phyloP scores from a whole-genome alignment of 495 filamentous ascomycete genomes.

The Annulohypoxylon moriforme region DNA sequence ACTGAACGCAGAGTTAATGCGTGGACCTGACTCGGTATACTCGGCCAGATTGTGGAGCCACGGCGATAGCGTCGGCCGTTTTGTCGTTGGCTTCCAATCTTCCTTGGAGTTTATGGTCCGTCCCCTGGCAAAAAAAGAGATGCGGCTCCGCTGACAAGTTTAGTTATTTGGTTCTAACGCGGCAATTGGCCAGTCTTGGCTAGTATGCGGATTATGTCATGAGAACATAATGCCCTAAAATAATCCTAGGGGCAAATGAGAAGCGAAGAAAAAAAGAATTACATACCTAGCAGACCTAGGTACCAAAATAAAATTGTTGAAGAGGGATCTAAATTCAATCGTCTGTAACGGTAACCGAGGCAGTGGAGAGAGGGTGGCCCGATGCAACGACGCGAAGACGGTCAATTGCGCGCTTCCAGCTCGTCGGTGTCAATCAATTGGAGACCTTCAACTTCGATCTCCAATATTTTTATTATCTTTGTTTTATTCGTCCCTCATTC shows the following conservation, averaged over 20 bases:
- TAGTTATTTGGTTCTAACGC: background rate
- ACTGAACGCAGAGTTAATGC: background rate
- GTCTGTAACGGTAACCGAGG: constrained; percentile 10
- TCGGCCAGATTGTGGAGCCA: constrained; percentile 44
- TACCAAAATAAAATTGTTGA: background rate
- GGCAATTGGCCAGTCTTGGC: constrained; percentile 29
- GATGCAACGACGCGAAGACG: constrained; percentile 7
- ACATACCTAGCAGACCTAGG: background rate
- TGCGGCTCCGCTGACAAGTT: constrained; percentile 38
- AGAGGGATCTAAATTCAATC: background rate
- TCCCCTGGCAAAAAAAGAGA: constrained; percentile 15
- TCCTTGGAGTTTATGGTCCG: constrained; percentile 2
- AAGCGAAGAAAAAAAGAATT: background rate
- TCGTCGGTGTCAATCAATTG: constrained; percentile 14
- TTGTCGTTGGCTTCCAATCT: constrained; percentile 37
- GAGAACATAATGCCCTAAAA: background rate
- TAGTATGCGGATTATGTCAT: constrained; percentile 15
- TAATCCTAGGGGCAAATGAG: background rate
- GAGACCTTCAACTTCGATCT: background rate
- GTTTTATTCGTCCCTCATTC: background rate
- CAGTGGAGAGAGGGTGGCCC: constrained; percentile 1
- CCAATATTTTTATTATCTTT: constrained; percentile 3
- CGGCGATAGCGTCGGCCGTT: constrained; percentile 47
- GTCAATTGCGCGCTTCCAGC: background rate
- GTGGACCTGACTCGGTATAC: constrained; percentile 33